A percentile compares a stretch with the other conserved stretches of the same genome.
Conservation (phyloP, 2,329 filamentous ascomycete genomes). For the Albifimbria verrucaria region DNA sequence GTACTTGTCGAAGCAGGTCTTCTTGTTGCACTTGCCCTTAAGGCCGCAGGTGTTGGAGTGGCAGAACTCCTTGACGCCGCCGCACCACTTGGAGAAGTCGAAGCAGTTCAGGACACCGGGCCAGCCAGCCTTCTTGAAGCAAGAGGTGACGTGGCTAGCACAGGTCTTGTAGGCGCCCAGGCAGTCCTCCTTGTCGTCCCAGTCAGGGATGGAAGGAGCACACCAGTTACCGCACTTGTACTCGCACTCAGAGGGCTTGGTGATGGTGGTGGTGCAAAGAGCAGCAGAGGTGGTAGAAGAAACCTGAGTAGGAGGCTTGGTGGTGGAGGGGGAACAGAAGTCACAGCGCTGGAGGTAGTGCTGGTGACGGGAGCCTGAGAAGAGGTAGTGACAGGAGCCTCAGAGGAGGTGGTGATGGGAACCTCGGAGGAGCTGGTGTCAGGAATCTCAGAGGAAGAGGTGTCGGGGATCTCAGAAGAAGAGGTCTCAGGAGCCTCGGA, state of each 20-base stretch:
- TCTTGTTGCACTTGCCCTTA: conserved; percentile 34
- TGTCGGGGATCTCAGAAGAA: conserved; percentile 11
- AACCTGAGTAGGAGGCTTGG: conserved; percentile 18
- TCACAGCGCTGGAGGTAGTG: conserved; percentile 12
- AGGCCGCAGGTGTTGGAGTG: conserved; percentile 27
- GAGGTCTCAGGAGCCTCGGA: conserved; percentile 33
- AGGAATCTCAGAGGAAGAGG: conserved; percentile 5
- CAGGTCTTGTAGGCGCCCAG: conserved; percentile 40
- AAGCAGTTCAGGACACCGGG: conserved; percentile 48
- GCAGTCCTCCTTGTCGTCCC: conserved; percentile 40
- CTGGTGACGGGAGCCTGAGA: conserved; percentile 7
- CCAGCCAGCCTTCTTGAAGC: conserved; percentile 50
- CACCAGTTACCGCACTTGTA: conserved; percentile 55
- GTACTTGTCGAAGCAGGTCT: conserved; percentile 36
- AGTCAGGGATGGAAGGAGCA: conserved; percentile 46
- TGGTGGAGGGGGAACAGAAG: conserved; percentile 17
- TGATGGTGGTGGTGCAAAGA: conserved; percentile 46
- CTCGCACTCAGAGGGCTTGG: conserved; percentile 46
- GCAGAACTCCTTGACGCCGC: conserved; percentile 43
- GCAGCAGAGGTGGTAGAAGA: conserved; percentile 32
- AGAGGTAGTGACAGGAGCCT: conserved; percentile 23
- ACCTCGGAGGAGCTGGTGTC: conserved; percentile 22
- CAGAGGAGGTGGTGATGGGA: conserved; percentile 33
- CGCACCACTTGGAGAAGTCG: conserved; percentile 48
- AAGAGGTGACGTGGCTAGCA: conserved; percentile 44